Evolutionary conservation across 1,284 basidiomycete species (phyloP).

Genomic region (Microbotryum lychnidis-dioicae): DNA sequence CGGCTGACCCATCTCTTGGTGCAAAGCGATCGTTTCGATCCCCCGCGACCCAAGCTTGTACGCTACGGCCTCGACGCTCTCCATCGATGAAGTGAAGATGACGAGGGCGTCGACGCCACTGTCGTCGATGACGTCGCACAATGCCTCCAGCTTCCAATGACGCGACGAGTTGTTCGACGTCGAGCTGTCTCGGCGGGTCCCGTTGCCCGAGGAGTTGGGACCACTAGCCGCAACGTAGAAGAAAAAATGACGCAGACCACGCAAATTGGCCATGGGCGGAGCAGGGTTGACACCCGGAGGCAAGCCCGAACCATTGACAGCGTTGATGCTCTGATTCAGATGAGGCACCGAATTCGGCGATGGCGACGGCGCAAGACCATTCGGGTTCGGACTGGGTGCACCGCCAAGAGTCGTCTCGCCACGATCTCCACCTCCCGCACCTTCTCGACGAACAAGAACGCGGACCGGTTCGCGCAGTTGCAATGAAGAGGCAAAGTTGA

Average conservation of each 20-base stretch:
- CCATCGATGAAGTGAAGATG: constrained; percentile 37
- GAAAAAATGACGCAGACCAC: constrained; percentile 34
- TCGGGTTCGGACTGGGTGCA: too few species aligned
- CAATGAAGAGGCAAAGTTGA: constrained; percentile 77
- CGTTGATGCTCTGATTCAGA: background rate
- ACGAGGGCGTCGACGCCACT: constrained; percentile 43
- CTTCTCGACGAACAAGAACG: constrained; percentile 91
- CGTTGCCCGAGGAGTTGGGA: constrained; percentile 12
- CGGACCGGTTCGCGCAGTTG: constrained; percentile 89
- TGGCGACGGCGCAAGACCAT: too few species aligned
- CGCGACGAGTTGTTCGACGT: constrained; percentile 37
- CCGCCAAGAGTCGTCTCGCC: background rate
- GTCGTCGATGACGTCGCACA: constrained; percentile 87
- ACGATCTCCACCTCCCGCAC: constrained; percentile 36
- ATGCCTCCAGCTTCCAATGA: constrained; percentile 94
- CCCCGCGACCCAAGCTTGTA: constrained; percentile 41
- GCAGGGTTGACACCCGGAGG: too few species aligned
- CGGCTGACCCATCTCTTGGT: constrained; percentile 30
- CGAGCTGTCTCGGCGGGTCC: constrained; percentile 19
- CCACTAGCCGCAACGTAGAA: constrained; percentile 29
- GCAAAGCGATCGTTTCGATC: constrained; percentile 39
- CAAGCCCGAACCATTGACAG: too few species aligned
- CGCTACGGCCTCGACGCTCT: constrained; percentile 39
- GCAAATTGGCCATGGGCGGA: constrained; percentile 6
- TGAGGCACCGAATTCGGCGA: too few species aligned